Base-by-base conservation (phyloP, 2,329 filamentous ascomycete genomes). In the Microthyrium microscopicum region DNA sequence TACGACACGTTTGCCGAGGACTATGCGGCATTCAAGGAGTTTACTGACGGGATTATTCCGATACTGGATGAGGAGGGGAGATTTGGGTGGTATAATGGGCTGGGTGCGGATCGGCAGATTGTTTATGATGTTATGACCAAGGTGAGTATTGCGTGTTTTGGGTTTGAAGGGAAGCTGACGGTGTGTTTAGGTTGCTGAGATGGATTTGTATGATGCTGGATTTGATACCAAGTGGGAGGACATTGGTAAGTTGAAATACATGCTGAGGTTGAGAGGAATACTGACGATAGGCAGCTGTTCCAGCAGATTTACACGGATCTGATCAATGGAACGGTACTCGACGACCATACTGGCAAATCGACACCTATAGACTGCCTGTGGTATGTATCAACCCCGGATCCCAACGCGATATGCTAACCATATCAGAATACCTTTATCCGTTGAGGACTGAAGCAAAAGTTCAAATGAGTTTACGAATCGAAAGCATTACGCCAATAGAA, bases 1-100 rank as follows among this genome's bases (percentile, higher is more conserved):
- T 95, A 94, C 49, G 89, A 98, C 51, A 98, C 89, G 0, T 95
- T 95, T 53, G 89, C 84, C 5, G 89, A 98, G 57, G 81, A 89
- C 41, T 98, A 95, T 55, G 63, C 65, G 2, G 80, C 87, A 51
- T 70, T 95, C 19, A 77, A 77, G 29, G 65, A 74, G 39, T 93
- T 95, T 52, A 77, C 70, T 3, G 89, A 95, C 52, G 73, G 78
- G 44, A 75, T 95, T 8, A 81, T 89, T 20, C 77, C 73, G 0
- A 55, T 95, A 34, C 60, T 98, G 29, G 75, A 80, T 43, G 57
- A 68, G 31, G 57, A 57, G 13, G 67, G 66, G 0, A 60, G 56
- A 29, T 75, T 72, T 52, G 66, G 71, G 20, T 75, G 73, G 55
- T 76, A 75, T 51, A 73, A 75, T 43, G 71, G 89, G 0, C 72